phyloP scores from a whole-genome alignment of 2,329 filamentous ascomycete genomes.

The Calycina marina region DNA sequence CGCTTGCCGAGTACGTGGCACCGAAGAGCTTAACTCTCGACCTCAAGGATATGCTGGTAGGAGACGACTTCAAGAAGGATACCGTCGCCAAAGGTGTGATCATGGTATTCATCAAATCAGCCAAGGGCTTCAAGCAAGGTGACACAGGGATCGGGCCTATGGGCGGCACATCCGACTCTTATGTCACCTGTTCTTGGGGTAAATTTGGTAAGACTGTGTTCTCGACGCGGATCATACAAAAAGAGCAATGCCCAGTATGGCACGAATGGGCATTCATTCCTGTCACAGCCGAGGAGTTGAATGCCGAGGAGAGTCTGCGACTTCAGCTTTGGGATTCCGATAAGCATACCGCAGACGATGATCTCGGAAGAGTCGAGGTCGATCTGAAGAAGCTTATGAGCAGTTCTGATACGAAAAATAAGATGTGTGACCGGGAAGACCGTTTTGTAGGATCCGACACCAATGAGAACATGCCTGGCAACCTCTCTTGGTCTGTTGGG shows the following conservation, averaged over 20 bases:
- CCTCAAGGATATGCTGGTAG: conserved; percentile 62
- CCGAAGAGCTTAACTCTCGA: conserved; percentile 62
- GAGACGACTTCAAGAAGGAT: conserved; percentile 68
- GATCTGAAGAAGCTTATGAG: conserved; percentile 52
- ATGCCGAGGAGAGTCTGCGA: conserved; percentile 54
- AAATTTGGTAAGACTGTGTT: conserved; percentile 60
- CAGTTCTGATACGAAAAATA: conserved; percentile 40
- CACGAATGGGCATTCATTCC: conserved; percentile 56
- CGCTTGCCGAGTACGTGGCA: conserved; percentile 61
- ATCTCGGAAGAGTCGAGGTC: conserved; percentile 58
- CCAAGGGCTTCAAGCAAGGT: conserved; percentile 56
- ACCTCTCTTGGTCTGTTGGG: conserved; percentile 53
- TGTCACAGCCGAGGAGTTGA: conserved; percentile 55
- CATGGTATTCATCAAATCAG: conserved; percentile 49
- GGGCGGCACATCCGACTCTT: conserved; percentile 52
- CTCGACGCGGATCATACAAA: conserved; percentile 48
- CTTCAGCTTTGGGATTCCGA: conserved; percentile 67
- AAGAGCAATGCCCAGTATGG: conserved; percentile 56
- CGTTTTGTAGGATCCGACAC: conserved; percentile 49
- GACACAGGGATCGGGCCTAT: conserved; percentile 47
- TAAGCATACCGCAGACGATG: conserved; percentile 56
- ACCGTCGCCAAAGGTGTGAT: conserved; percentile 49
- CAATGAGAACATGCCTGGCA: conserved; percentile 54
- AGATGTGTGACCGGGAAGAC: conserved; percentile 47
- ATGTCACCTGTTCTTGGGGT: conserved; percentile 60